Percentiles rank a stretch among this genome's conserved stretches.
Conservation (phyloP, 2,329 filamentous ascomycete species). For the Beauveria caledonica region DNA sequence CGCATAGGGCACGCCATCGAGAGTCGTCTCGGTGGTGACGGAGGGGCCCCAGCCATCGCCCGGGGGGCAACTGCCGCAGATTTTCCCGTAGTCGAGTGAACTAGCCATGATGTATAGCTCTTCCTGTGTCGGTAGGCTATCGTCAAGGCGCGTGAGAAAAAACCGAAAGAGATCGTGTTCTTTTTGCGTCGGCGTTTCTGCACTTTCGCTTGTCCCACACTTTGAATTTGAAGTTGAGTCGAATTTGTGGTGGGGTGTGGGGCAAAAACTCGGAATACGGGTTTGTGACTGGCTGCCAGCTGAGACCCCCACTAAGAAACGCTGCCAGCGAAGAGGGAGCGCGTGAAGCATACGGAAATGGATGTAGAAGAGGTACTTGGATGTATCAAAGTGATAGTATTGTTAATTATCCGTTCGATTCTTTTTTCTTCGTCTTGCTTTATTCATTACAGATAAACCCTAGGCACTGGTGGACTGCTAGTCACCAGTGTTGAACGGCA, state of each 20-base stretch:
- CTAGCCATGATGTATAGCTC: constrained; percentile 33
- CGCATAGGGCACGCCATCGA: constrained; percentile 93
- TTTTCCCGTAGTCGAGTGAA: constrained; percentile 50
- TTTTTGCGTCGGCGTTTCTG: constrained; percentile 3
- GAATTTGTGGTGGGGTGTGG: constrained; percentile 38
- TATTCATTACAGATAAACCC: background rate
- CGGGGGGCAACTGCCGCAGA: constrained; percentile 64
- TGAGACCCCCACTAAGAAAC: constrained; percentile 2
- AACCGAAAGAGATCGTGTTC: constrained; percentile 13
- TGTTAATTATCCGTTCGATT: background rate
- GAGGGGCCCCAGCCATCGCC: constrained; percentile 83
- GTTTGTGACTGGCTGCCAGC: constrained; percentile 7
- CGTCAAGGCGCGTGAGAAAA: constrained; percentile 2
- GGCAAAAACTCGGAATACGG: constrained; percentile 13
- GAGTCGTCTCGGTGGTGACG: constrained; percentile 73
- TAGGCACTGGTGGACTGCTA: background rate
- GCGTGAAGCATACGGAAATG: background rate
- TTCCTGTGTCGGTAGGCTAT: constrained; percentile 2
- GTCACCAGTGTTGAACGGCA: background rate
- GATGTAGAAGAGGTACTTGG: background rate
- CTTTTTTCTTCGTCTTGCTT: background rate
- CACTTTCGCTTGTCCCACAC: constrained; percentile 13
- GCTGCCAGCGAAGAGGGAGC: background rate
- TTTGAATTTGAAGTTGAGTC: constrained; percentile 18
- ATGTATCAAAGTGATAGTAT: too few species aligned